Percentiles rank a stretch among this genome's conserved stretches.
Conservation (phyloP, 805 yeast genomes). For the Candida andamanensis region DNA sequence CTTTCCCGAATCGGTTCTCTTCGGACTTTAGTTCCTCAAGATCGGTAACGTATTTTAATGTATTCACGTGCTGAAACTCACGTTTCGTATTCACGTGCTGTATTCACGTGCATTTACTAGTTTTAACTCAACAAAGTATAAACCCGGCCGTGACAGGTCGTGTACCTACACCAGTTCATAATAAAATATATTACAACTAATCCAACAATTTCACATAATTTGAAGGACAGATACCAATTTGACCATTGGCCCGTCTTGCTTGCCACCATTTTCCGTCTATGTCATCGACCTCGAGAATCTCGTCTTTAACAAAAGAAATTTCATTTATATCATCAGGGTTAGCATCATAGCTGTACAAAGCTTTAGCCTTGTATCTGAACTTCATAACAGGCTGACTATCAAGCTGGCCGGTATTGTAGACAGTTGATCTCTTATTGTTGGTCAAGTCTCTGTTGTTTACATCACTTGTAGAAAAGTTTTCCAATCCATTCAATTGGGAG, state of each 20-base stretch:
- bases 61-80: too few species aligned
- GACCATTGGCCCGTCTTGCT: constrained; percentile 83
- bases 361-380: constrained; percentile 82
- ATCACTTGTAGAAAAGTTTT: constrained; percentile 42
- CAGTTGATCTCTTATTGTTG: constrained; percentile 17
- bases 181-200: constrained; percentile 1
- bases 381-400: constrained; percentile 27
- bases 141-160: too few species aligned
- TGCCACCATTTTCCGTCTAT: constrained; percentile 99
- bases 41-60: too few species aligned
- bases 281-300: constrained; percentile 85
- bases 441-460: constrained; percentile 30
- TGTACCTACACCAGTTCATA: too few species aligned
- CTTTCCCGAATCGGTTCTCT: too few species aligned
- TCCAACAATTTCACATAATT: constrained; percentile 78
- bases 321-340: constrained; percentile 92
- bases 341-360: constrained; percentile 82
- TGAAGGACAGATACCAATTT: constrained; percentile 93
- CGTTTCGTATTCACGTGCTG: too few species aligned
- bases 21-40: too few species aligned
- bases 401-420: constrained; percentile 17
- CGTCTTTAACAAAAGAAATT: constrained; percentile 85
- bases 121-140: too few species aligned
- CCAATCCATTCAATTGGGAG: constrained; percentile 57
- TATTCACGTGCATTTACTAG: too few species aligned